Percentiles rank a stretch among this genome's conserved stretches.
Evolutionary conservation across 441 rosid species (phyloP).

Genomic region (Brassica balearica): DNA sequence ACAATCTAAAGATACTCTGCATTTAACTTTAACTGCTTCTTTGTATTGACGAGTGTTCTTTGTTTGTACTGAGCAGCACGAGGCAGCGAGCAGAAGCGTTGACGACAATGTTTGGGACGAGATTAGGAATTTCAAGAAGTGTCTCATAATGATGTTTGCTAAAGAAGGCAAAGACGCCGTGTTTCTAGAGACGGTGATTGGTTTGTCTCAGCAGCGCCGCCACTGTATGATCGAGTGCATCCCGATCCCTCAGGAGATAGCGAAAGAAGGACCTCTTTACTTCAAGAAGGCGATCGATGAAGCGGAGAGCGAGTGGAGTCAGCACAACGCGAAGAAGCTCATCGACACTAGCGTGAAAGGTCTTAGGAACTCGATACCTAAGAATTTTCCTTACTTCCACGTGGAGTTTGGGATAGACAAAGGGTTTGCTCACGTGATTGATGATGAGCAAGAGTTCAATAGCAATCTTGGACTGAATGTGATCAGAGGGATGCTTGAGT

Average conservation of each 20-base stretch:
- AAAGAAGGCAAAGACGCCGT: conserved; percentile 81
- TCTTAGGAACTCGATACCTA: conserved; percentile 77
- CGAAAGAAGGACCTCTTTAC: conserved; percentile 80
- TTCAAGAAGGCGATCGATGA: conserved; percentile 91
- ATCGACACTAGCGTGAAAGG: conserved; percentile 87
- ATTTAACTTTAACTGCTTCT: neutral
- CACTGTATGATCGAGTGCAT: conserved; percentile 91
- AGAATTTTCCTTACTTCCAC: conserved; percentile 91
- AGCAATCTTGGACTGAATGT: conserved; percentile 84
- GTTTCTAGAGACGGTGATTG: conserved; percentile 90
- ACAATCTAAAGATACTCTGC: neutral
- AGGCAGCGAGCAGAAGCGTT: conserved; percentile 69
- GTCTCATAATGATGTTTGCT: conserved; percentile 90
- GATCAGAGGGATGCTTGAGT: conserved; percentile 79
- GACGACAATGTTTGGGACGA: conserved; percentile 88
- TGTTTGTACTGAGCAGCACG: conserved; percentile 61
- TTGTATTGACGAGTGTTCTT: neutral
- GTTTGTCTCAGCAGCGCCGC: conserved; percentile 75
- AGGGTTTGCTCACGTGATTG: conserved; percentile 92
- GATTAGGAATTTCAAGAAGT: conserved; percentile 92
- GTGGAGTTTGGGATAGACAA: conserved; percentile 80
- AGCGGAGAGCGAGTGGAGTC: conserved; percentile 98
- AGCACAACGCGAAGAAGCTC: conserved; percentile 93
- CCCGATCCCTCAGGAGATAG: conserved; percentile 73
- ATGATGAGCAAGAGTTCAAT: conserved; percentile 78